Evolutionary conservation across 305 asterid genomes (phyloP), one percentile per base, ranked within the genome.

Genomic region (Fraxinus albicans): DNA sequence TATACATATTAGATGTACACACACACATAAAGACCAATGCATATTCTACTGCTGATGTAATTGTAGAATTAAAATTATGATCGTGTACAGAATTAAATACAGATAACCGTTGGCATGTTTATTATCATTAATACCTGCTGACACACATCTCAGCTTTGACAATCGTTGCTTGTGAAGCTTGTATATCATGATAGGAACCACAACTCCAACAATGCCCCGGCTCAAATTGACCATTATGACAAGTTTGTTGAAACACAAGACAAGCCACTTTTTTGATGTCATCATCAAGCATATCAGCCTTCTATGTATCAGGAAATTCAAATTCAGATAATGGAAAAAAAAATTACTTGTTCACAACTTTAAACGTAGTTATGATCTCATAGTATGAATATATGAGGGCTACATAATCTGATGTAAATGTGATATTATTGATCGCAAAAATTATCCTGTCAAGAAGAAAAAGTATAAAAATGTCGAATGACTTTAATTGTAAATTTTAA

Each of bases 201-300:
- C 99, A 96, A 73, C 83, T 84, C 88, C 90, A 86, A 84, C 99
- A 96, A 86, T 69, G 77, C 53, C 89, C 94, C 23, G 96, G 93
- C 82, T 89, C 88, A 83, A 88, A 81, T 82, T 82, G 79, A 86
- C 69, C 67, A 50, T 34, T 36, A 50, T 73, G 80, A 86, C 85
- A 86, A 79, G 83, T 87, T 81, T 86, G 85, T 87, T 87, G 87
- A 86, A 87, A 81, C 82, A 88, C 34, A 40, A 33, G 79, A 82
- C 27, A 35, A 77, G 96, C 95, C 76, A 88, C 91, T 81, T 55
- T 77, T 73, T 65, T 58, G 38, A 90, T 81, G 81, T 79, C 88
- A 77, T 84, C 88, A 79, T 83, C 85, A 38, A 69, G 81, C 78
- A 80, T 82, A 81, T 80, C 84, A 36, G 40, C 90, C 97, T 92